phyloP scores from a whole-genome alignment of 768 basidiomycete genomes.

The Termitomyces eurrhizus region DNA sequence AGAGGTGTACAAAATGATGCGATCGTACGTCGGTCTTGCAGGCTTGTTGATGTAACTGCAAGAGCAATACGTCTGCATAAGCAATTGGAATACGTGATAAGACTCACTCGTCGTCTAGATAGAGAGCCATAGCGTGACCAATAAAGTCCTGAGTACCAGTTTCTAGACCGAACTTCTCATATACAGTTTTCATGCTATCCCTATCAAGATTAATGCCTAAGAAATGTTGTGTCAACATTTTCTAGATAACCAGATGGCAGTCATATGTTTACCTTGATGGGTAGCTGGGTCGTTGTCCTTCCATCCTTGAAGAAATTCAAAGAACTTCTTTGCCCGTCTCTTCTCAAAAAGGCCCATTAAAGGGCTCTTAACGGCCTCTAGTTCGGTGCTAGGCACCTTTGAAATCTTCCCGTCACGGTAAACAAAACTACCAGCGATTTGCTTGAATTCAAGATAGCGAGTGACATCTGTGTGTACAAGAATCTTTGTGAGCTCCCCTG shows the following conservation, averaged over 20 bases:
- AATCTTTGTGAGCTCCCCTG: conserved; percentile 95
- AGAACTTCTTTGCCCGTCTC: conserved; percentile 96
- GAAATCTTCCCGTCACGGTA: conserved; percentile 96
- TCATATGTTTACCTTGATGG: conserved; percentile 69
- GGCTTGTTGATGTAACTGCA: conserved; percentile 88
- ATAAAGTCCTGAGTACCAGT: conserved; percentile 98
- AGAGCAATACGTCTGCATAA: conserved; percentile 4
- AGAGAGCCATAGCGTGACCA: conserved; percentile 98
- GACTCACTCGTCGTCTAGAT: conserved; percentile 93
- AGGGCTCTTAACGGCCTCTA: conserved; percentile 92
- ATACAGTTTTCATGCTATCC: conserved; percentile 91
- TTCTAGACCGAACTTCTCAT: conserved; percentile 96
- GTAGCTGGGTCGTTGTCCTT: conserved; percentile 93
- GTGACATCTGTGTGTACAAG: conserved; percentile 99
- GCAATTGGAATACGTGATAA: neutral
- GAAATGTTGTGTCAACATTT: conserved; percentile 1
- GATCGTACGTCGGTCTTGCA: conserved; percentile 87
- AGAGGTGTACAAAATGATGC: conserved; percentile 94
- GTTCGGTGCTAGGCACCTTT: conserved; percentile 96
- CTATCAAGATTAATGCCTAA: conserved; percentile 84
- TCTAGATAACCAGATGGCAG: neutral
- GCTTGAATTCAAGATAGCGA: conserved; percentile 99
- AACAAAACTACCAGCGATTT: conserved; percentile 97
- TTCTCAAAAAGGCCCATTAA: conserved; percentile 99
- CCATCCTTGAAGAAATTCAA: conserved; percentile 94